phyloP scores from a whole-genome alignment of 176 grass and related monocot species.

The Ampelocalamus luodianensis region DNA sequence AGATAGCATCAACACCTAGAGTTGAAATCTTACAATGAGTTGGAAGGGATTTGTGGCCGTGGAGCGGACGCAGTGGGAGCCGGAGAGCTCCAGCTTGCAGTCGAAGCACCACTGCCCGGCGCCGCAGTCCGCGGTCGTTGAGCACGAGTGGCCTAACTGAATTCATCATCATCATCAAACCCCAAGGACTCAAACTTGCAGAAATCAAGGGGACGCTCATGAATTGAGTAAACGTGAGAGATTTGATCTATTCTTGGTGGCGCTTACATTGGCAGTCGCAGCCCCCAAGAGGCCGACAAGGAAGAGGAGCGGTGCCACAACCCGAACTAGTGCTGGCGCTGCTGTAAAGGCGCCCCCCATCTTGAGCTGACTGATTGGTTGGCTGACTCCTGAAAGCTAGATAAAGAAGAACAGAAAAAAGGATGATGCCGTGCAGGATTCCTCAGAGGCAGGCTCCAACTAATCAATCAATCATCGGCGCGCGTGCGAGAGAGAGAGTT shows the following conservation, averaged over 20 bases:
- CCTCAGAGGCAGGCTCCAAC: slow-evolving; percentile 4
- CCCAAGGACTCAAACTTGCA: background rate
- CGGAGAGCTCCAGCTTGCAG: slow-evolving; percentile 58
- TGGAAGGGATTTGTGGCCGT: slow-evolving; percentile 62
- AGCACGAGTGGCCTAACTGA: slow-evolving; percentile 71
- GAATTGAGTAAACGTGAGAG: background rate
- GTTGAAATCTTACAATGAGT: slow-evolving; percentile 57
- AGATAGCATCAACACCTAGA: background rate
- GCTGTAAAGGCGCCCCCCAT: slow-evolving; percentile 40
- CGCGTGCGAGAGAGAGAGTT: background rate
- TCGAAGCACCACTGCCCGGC: slow-evolving; percentile 92
- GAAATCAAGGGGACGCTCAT: background rate
- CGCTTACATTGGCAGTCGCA: slow-evolving; percentile 51
- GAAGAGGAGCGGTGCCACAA: background rate
- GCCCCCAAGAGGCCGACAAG: slow-evolving; percentile 12
- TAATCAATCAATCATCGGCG: background rate
- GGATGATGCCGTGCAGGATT: slow-evolving; percentile 26
- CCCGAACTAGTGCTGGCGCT: background rate
- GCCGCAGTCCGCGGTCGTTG: slow-evolving; percentile 58
- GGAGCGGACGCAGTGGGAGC: slow-evolving; percentile 76
- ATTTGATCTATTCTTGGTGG: slow-evolving; percentile 8
- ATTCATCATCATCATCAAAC: background rate
- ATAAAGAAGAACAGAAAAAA: background rate
- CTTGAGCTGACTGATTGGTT: background rate
- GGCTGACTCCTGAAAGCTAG: background rate